Percentiles rank a stretch among this genome's conserved stretches.
phyloP scores from a whole-genome alignment of 352 stramenopile genomes.

The Blastocystis sp. region DNA sequence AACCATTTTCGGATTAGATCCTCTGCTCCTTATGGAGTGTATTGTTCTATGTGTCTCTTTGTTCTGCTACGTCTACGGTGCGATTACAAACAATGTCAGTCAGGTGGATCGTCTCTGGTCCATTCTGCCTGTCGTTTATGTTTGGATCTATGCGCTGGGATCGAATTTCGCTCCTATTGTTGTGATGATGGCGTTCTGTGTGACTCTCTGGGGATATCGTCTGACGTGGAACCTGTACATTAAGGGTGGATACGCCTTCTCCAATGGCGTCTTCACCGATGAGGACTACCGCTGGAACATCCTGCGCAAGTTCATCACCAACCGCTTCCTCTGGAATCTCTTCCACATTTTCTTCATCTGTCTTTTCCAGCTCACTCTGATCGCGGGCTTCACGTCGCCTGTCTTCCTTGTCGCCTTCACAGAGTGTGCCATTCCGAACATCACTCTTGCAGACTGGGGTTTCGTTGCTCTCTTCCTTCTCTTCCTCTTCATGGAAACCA shows the following conservation, averaged over 20 bases:
- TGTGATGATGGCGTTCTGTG: neutral
- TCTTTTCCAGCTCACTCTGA: neutral
- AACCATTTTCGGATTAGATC: neutral
- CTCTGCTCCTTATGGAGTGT: neutral
- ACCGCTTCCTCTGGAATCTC: neutral
- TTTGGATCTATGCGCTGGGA: neutral
- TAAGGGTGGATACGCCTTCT: neutral
- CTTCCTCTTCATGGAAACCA: neutral
- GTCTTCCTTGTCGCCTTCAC: neutral
- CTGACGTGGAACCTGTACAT: constrained; percentile 25
- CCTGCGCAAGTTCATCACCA: neutral
- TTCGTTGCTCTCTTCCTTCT: neutral
- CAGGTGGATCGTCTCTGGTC: constrained; percentile 43
- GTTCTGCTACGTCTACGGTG: constrained; percentile 4
- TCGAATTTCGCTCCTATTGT: neutral
- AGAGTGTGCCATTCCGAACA: neutral
- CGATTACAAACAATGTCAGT: constrained; percentile 13
- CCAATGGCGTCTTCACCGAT: neutral
- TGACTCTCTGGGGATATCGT: constrained; percentile 16
- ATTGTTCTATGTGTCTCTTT: neutral
- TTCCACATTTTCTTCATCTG: constrained; percentile 30
- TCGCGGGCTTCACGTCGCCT: neutral
- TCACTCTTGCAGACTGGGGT: neutral
- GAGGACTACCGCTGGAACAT: constrained; percentile 22
- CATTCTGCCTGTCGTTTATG: neutral